Evolutionary conservation across 2,329 filamentous ascomycete genomes (phyloP).

Genomic region (Talaromyces sp.): DNA sequence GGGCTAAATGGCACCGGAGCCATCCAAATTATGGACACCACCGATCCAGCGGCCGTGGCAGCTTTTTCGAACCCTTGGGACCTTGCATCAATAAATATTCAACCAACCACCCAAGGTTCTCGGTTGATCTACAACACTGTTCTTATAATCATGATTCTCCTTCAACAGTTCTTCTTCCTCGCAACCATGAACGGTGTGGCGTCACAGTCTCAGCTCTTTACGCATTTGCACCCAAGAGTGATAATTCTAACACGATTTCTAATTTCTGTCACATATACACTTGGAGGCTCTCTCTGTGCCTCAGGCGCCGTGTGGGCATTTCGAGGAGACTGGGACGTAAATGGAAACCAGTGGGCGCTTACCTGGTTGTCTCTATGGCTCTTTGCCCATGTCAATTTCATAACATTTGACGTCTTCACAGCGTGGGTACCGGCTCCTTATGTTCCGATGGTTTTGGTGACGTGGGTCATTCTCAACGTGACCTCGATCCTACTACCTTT

Average conservation of each 20-base stretch:
- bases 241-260: not conserved
- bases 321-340: conserved; percentile 39
- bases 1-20: not conserved
- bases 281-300: conserved; percentile 41
- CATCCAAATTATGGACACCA: conserved; percentile 6
- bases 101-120: conserved; percentile 42
- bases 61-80: conserved; percentile 36
- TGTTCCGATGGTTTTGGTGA: conserved; percentile 45
- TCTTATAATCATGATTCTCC: conserved; percentile 44
- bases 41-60: conserved; percentile 31
- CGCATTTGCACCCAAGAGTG: conserved; percentile 20
- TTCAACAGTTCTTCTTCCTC: conserved; percentile 50
- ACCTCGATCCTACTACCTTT: conserved; percentile 44
- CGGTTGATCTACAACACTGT: conserved; percentile 47
- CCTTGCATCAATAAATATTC: conserved; percentile 36
- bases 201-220: conserved; percentile 37
- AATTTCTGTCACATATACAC: conserved; percentile 35
- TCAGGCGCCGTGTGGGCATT: conserved; percentile 47
- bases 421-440: conserved; percentile 39
- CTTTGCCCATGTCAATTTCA: conserved; percentile 44
- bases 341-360: conserved; percentile 35
- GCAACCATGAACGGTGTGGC: conserved; percentile 46
- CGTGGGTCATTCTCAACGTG: conserved; percentile 47
- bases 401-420: conserved; percentile 45
- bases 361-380: conserved; percentile 47